Base-by-base conservation (phyloP, 2,329 filamentous ascomycete genomes). In the Ophiostoma quercus region DNA sequence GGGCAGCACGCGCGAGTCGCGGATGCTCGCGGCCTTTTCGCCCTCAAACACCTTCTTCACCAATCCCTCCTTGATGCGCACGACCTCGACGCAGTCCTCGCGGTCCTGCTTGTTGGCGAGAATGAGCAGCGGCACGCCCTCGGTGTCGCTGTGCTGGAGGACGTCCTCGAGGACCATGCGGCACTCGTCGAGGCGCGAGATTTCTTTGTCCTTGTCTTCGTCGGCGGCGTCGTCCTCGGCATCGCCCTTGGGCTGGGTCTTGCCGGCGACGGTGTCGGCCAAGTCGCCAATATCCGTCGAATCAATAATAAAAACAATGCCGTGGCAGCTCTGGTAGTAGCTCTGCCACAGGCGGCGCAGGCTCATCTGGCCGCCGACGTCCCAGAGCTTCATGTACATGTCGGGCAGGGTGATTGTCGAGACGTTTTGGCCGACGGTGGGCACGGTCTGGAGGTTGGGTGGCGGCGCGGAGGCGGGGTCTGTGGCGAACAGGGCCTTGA, bases 331-430 rank as follows among this genome's bases (percentile, higher is more conserved):
- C 67, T 88, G 85, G 83, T 97, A 99, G 82, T 99, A 99, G 79
- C 89, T 92, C 79, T 97, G 92, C 95, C 95, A 99, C 41, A 98
- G 87, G 73, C 90, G 90, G 72, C 95, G 90, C 77, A 99, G 86
- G 37, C 87, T 90, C 77, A 95, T 88, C 80, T 99, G 95, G 7
- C 95, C 95, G 73, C 95, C 95, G 0, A 99, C 92, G 78, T 99
- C 95, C 95, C 95, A 98, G 76, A 99, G 91, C 83, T 97, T 97
- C 77, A 99, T 85, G 83, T 98, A 97, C 88, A 97, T 94, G 79
- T 97, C 92, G 19, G 92, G 90, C 32, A 98, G 85, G 29, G 91
- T 88, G 77, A 99, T 92, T 66, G 94, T 95, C 73, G 92, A 91
- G 73, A 98, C 94, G 80, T 98, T 98, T 79, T 98, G 95, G 74